Base-by-base conservation (phyloP, 1,284 basidiomycete genomes). In the Moesziomyces parantarcticus region DNA sequence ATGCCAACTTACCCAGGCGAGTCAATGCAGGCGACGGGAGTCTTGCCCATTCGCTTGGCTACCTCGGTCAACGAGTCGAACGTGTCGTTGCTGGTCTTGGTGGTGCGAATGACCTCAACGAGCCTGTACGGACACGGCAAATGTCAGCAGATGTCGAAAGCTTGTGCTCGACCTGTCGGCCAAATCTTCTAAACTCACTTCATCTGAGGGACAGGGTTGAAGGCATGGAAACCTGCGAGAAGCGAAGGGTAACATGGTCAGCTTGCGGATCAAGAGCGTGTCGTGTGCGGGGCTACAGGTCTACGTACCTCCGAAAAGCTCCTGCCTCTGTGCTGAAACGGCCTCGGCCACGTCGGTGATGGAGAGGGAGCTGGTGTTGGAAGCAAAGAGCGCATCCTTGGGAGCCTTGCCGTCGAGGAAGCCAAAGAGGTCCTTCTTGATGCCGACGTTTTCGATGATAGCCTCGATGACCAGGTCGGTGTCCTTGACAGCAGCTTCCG, bases 391-490 rank as follows among this genome's bases (percentile, higher is more conserved):
- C 52, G 87, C 86, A 43, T 83, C 68, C 45, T 77, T 60, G 32
- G 85, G 85, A 7, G 87, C 87, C 64, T 86, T 84, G 41, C 60
- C 69, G 77, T 89, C 88, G 26, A 89, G 79, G 72, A 86, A 85
- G 14, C 82, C 83, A 63, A 89, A 88, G 41, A 89, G 82, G 51
- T 88, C 86, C 48, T 87, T 85, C 83, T 89, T 88, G 69, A 87
- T 85, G 71, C 86, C 85, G 54, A 89, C 78, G 68, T 86, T 87
- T 76, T 89, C 88, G 64, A 88, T 87, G 63, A 89, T 88, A 7
- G 88, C 88, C 80, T 89, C 88, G 55, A 88, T 85, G 48, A 88
- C 87, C 47, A 88, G 81, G 77, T 89, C 88, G 3, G 87, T 84
- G 6, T 84, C 63, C 43, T 85, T 71, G 36, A 88, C 87, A 3